Evolutionary conservation across 768 basidiomycete species (phyloP), one percentile per base, ranked within the genome.

Genomic region (Boletus edulis): DNA sequence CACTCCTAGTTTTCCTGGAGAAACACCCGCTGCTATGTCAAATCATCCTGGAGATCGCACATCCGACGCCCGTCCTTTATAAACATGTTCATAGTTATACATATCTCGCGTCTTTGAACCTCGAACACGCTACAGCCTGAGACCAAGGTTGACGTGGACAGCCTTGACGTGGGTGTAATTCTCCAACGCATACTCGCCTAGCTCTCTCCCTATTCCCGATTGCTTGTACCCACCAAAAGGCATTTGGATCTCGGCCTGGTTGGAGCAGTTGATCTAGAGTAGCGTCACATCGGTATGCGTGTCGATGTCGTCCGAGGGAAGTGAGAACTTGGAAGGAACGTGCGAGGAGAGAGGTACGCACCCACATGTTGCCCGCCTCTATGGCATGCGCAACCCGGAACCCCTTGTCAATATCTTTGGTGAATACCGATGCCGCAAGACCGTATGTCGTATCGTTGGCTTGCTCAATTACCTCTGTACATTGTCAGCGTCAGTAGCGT

Each of bases 301-400:
- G 24, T 24, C 24, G 5, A 1, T 8, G 27, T 8, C 27, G 27
- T 27, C 27, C 27, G 1, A 27, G 9, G 8, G 1, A 27, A 7
- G 27, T 24, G 5, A 24, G 24, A 24, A 24, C 24, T 24, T 5
- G 24, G 24, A 34, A 13, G 32, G 10, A 12, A 34, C 12, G 34
- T 14, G 13, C 13, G 34, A 13, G 32, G 32, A 34, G 13, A 34
- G 5, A 34, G 10, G 32, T 34, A 67, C 51, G 12, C 51, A 84
- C 79, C 84, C 85, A 91, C 13, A 81, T 82, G 15, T 87, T 78
- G 31, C 80, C 80, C 4, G 77, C 76, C 52, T 81, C 73, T 13
- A 82, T 62, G 41, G 67, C 65, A 48, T 74, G 69, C 15, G 77
- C 76, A 29, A 76, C 72, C 12, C 67, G 65, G 46, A 80, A 67